These are phyloP conservation scores for Acacia pycnantha DNA, from an alignment of 331 rosid genomes.

Conservation along the genomic window DNA sequence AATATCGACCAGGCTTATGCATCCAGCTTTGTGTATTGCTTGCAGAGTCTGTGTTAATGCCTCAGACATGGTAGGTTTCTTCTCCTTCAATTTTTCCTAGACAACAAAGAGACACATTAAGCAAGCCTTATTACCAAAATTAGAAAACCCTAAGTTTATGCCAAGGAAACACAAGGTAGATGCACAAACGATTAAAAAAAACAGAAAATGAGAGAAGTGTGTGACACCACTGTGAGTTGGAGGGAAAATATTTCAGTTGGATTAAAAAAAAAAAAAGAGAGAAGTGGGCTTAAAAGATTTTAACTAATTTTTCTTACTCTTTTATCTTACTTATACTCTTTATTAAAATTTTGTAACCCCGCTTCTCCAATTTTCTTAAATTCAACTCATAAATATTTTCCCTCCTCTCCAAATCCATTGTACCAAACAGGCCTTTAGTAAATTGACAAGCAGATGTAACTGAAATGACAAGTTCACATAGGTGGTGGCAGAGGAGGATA, in stretches of 20 bases:
- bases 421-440: background rate
- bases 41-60: slow-evolving; percentile 87
- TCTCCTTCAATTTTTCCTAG: slow-evolving; percentile 98
- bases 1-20: slow-evolving; percentile 72
- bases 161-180: background rate
- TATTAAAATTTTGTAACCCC: no score
- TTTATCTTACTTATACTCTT: no score
- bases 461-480: background rate
- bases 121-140: slow-evolving; percentile 5
- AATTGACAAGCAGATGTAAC: background rate
- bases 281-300: no score
- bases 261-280: no score
- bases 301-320: no score
- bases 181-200: slow-evolving; percentile 2
- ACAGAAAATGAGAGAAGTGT: no score
- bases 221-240: no score
- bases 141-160: slow-evolving; percentile 10
- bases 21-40: slow-evolving; percentile 90
- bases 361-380: no score
- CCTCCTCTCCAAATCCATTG: no score
- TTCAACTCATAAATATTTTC: no score
- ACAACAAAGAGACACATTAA: slow-evolving; percentile 28
- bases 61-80: slow-evolving; percentile 77
- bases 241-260: no score
- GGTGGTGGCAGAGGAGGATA: background rate